phyloP scores from a whole-genome alignment of 805 yeast species.

The Metschnikowia rubicola region DNA sequence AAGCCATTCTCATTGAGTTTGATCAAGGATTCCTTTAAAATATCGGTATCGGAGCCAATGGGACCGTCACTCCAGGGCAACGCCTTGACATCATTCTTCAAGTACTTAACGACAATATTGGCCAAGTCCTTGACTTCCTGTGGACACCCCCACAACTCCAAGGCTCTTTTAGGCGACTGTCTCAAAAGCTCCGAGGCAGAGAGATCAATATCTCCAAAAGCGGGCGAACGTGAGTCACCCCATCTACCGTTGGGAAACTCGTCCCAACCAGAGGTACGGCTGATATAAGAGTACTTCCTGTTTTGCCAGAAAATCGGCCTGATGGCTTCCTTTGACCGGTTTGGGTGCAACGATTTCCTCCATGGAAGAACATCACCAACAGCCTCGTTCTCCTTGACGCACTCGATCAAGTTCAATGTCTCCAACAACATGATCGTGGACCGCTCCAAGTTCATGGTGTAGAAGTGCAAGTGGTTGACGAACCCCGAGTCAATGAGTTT shows the following conservation, averaged over 20 bases:
- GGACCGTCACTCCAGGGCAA: constrained; percentile 97
- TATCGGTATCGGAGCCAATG: constrained; percentile 67
- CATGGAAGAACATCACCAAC: constrained; percentile 64
- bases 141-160: constrained; percentile 89
- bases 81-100: constrained; percentile 66
- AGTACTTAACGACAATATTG: constrained; percentile 60
- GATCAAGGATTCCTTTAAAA: constrained; percentile 57
- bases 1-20: constrained; percentile 65
- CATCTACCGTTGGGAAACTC: constrained; percentile 98
- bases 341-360: constrained; percentile 85
- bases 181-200: constrained; percentile 77
- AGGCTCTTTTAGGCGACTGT: constrained; percentile 75
- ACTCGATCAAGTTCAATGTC: constrained; percentile 55
- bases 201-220: constrained; percentile 85
- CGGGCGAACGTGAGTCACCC: constrained; percentile 98
- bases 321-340: constrained; percentile 73
- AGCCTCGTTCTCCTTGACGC: constrained; percentile 35
- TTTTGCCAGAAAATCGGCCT: constrained; percentile 97
- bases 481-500: constrained; percentile 65
- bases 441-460: constrained; percentile 96
- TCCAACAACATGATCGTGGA: constrained; percentile 87
- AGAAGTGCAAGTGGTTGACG: constrained; percentile 86
- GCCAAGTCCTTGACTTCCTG: constrained; percentile 55
- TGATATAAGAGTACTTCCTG: constrained; percentile 83
- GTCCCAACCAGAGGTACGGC: constrained; percentile 92